Evolutionary conservation across 2,329 filamentous ascomycete species (phyloP).

Genomic region (Chaetomiaceae sp.): DNA sequence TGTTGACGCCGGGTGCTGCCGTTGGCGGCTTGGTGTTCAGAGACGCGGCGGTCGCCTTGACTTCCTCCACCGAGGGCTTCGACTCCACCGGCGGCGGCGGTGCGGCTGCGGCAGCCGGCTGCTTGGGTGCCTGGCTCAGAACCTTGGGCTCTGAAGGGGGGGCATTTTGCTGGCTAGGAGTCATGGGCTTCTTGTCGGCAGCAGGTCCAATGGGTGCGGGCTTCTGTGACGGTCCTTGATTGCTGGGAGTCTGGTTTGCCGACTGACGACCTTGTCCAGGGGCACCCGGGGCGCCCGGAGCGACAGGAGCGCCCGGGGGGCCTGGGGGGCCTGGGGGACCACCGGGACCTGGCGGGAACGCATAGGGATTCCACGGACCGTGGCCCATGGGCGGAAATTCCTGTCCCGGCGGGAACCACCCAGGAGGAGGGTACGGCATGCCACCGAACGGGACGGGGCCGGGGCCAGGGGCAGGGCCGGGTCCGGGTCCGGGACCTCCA

Average conservation of each 20-base stretch:
- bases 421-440: constrained; percentile 71
- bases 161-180: constrained; percentile 40
- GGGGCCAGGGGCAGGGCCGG: constrained; percentile 33
- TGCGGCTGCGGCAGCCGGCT: constrained; percentile 38
- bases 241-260: constrained; percentile 30
- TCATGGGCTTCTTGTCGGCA: constrained; percentile 43
- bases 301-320: constrained; percentile 28
- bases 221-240: constrained; percentile 35
- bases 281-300: constrained; percentile 26
- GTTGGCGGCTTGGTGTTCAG: constrained; percentile 34
- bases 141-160: constrained; percentile 52
- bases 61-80: constrained; percentile 56
- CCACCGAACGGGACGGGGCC: constrained; percentile 47
- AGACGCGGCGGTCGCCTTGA: constrained; percentile 51
- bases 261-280: constrained; percentile 27
- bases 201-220: constrained; percentile 49
- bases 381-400: constrained; percentile 50
- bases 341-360: constrained; percentile 13
- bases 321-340: constrained; percentile 42
- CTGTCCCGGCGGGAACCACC: constrained; percentile 74
- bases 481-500: constrained; percentile 34
- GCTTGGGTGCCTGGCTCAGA: constrained; percentile 41
- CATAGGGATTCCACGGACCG: constrained; percentile 19
- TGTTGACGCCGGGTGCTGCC: constrained; percentile 35
- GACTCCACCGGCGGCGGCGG: constrained; percentile 64